Percentiles rank a stretch among this genome's conserved stretches.
Conservation (phyloP, 306 rosid species). For the Fagus crenata region DNA sequence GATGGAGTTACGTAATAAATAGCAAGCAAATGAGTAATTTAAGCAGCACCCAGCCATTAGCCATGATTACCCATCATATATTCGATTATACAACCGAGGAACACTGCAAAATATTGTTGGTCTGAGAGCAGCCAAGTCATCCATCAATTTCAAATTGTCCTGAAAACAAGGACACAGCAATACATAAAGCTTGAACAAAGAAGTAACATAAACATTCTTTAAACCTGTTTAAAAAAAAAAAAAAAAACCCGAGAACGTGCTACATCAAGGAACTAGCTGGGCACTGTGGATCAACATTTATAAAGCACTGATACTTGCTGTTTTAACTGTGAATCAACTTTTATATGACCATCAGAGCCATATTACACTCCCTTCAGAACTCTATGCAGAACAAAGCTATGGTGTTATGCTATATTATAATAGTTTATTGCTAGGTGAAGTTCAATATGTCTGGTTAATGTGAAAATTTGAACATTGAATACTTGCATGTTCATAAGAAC, state of each 20-base stretch:
- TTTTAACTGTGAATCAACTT: conserved; percentile 1
- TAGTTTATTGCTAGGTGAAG: background rate
- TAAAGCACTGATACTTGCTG: background rate
- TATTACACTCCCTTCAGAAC: background rate
- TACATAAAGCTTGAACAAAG: conserved; percentile 22
- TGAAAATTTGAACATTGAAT: background rate
- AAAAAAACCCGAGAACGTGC: background rate
- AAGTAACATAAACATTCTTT: background rate
- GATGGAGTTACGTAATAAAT: background rate
- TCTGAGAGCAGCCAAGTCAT: conserved; percentile 78
- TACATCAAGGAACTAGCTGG: background rate
- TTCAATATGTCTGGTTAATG: background rate
- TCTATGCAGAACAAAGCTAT: background rate
- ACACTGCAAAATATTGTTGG: conserved; percentile 95
- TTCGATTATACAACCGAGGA: conserved; percentile 94
- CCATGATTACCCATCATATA: conserved; percentile 79
- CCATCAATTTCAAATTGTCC: conserved; percentile 93
- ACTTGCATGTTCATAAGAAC: background rate
- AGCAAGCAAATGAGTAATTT: conserved; percentile 20
- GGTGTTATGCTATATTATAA: background rate
- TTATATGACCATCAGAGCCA: background rate
- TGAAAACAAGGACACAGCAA: conserved; percentile 38
- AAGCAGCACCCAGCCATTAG: conserved; percentile 3
- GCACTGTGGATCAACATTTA: background rate
- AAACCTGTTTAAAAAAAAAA: background rate